These are phyloP conservation scores for Cytospora piceicola DNA, from an alignment of 2,329 filamentous ascomycete genomes.

Conservation along the genomic window DNA sequence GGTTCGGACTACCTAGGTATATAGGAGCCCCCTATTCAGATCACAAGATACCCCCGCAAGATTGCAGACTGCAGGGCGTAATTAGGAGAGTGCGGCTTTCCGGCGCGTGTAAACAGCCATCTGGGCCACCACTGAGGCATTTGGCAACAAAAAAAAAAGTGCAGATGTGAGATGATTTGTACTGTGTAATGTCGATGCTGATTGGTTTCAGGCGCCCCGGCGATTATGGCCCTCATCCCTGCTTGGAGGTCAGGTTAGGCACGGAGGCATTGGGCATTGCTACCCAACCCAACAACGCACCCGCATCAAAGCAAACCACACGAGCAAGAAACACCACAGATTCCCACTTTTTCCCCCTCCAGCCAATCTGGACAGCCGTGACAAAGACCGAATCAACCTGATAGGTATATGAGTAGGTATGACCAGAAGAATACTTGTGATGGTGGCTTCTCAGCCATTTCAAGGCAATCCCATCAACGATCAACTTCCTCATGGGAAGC, in stretches of 20 bases:
- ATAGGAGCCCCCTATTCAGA: background rate
- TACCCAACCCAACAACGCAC: constrained; percentile 18
- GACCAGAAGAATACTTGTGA: constrained; percentile 13
- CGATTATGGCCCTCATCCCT: constrained; percentile 16
- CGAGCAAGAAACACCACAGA: constrained; percentile 6
- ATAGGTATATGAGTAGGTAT: constrained; percentile 13
- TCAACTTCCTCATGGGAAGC: background rate
- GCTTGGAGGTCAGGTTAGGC: constrained; percentile 24
- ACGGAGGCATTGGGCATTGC: constrained; percentile 22
- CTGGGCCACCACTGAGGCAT: constrained; percentile 2
- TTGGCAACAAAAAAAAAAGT: background rate
- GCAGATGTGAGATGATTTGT: constrained; percentile 10
- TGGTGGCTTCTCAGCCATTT: constrained; percentile 15
- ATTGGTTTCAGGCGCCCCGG: constrained; percentile 18
- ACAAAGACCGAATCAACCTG: background rate
- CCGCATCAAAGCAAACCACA: background rate
- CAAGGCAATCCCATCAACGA: background rate
- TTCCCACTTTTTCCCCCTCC: constrained; percentile 19
- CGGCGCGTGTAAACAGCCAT: background rate
- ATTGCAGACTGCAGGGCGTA: background rate
- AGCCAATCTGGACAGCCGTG: constrained; percentile 10
- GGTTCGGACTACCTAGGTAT: background rate
- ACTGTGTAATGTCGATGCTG: constrained; percentile 20
- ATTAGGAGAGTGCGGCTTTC: background rate
- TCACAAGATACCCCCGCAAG: background rate